Base-by-base conservation (phyloP, 106 monocot genomes). In the Allium fistulosum region DNA sequence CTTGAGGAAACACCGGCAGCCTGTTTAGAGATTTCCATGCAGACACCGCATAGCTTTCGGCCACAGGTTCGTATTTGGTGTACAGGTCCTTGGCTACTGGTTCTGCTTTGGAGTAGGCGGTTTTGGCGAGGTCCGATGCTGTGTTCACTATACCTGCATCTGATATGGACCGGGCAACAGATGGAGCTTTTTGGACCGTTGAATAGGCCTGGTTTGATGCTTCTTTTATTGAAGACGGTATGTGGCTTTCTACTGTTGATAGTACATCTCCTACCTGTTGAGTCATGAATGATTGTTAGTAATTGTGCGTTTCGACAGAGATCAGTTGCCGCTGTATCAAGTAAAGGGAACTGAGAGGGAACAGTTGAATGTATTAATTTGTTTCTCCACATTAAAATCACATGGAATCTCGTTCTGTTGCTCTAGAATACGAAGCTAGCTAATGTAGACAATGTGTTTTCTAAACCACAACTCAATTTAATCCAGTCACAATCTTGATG, bases 11-110 rank as follows among this genome's bases (percentile, higher is more conserved):
- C 11, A 88, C 79, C 0, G 95, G 95, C 17, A 95, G 85, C 10
- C 77, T 81, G 65, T 92, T 96, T 59, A 96, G 78, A 1, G 92
- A 70, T 52, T 59, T 66, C 96, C 96, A 96, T 4, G 82, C 78
- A 10, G 88, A 76, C 3, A 82, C 96, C 0, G 96, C 96, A 17
- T 61, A 77, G 4, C 77, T 77, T 81, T 92, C 96, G 3, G 80
- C 87, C 4, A 79, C 75, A 0, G 93, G 93, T 72, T 93, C 88
- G 66, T 80, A 86, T 66, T 76, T 78, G 26, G 50, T 66, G 71
- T 70, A 83, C 17, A 77, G 69, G 26, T 69, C 61, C 67, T 51
- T 59, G 0, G 76, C 78, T 11, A n/a, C 27, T 6, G 83, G 87
- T 62, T 69, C 68, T 48, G 55, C 74, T 66, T 49, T 62, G 15